These are phyloP conservation scores for Lentinula guzmanii DNA, from an alignment of 768 basidiomycete genomes.

Conservation along the genomic window DNA sequence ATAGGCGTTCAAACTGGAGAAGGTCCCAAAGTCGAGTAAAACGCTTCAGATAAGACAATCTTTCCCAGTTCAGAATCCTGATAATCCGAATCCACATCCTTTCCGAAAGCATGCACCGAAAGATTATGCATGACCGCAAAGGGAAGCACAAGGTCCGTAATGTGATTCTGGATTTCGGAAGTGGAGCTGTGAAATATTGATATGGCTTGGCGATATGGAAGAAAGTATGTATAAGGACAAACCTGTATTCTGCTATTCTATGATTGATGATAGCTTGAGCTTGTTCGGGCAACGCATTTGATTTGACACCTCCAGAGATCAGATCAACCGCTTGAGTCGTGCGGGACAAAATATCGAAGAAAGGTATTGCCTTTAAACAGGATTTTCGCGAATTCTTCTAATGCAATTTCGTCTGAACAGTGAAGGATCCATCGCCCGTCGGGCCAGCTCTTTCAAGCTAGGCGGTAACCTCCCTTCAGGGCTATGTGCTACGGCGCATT, in stretches of 20 bases:
- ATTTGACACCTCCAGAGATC: slow-evolving; percentile 36
- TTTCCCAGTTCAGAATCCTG: slow-evolving; percentile 17
- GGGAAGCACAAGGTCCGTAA: slow-evolving; percentile 23
- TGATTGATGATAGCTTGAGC: slow-evolving; percentile 45
- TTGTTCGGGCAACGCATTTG: slow-evolving; percentile 54
- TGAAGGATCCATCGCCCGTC: slow-evolving; percentile 17
- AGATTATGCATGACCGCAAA: slow-evolving; percentile 32
- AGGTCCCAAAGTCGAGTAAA: slow-evolving; percentile 35
- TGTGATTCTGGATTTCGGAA: slow-evolving; percentile 20
- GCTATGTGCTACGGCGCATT: slow-evolving; percentile 26
- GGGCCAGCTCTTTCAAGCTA: slow-evolving; percentile 14
- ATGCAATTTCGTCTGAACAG: slow-evolving; percentile 23
- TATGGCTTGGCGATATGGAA: background rate
- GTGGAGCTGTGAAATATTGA: slow-evolving; percentile 23
- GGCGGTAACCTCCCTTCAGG: background rate
- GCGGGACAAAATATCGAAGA: slow-evolving; percentile 21
- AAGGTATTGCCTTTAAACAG: slow-evolving; percentile 13
- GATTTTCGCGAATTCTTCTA: slow-evolving; percentile 32
- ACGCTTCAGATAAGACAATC: slow-evolving; percentile 27
- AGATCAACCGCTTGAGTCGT: slow-evolving; percentile 55
- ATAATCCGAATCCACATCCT: slow-evolving; percentile 9
- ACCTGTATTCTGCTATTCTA: slow-evolving; percentile 38
- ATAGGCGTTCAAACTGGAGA: slow-evolving; percentile 40
- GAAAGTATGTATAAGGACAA: background rate
- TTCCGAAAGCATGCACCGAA: slow-evolving; percentile 33